A percentile compares a stretch with the other conserved stretches of the same genome.
phyloP scores from a whole-genome alignment of 208 protist genomes.

The Sergeia podlipaevii region DNA sequence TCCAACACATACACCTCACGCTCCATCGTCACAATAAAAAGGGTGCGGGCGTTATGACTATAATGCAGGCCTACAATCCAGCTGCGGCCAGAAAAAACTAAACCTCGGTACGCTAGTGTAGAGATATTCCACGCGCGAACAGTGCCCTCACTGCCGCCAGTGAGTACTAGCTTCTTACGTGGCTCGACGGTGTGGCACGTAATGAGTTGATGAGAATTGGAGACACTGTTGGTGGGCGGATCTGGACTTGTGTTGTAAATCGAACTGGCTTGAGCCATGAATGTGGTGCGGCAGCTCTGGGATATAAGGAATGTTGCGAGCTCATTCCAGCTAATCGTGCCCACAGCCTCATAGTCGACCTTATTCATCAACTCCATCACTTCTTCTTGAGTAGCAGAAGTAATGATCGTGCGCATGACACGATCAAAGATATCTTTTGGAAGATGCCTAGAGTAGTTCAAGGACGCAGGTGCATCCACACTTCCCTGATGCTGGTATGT shows the following conservation, averaged over 20 bases:
- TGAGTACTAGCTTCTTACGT: conserved; percentile 50
- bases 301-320: conserved; percentile 74
- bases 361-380: conserved; percentile 63
- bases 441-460: too few relatives aligned
- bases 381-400: conserved; percentile 30
- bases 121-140: conserved; percentile 68
- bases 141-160: conserved; percentile 62
- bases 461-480: too few relatives aligned
- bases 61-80: conserved; percentile 83
- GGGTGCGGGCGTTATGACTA: conserved; percentile 27
- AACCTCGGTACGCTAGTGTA: conserved; percentile 41
- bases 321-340: conserved; percentile 67
- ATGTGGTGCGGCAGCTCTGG: conserved; percentile 48
- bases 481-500: too few relatives aligned
- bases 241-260: conserved; percentile 38
- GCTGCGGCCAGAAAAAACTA: conserved; percentile 43
- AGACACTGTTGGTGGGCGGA: conserved; percentile 13
- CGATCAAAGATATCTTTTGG: conserved; percentile 19
- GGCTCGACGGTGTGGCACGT: conserved; percentile 43
- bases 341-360: conserved; percentile 66
- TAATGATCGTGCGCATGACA: conserved; percentile 22
- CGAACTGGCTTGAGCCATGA: conserved; percentile 42
- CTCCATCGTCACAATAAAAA: conserved; percentile 71
- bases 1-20: conserved; percentile 64
- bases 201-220: conserved; percentile 23